A percentile compares a stretch with the other conserved stretches of the same genome.
Conservation (phyloP, 23 red algal species). For the Gracilaria domingensis region DNA sequence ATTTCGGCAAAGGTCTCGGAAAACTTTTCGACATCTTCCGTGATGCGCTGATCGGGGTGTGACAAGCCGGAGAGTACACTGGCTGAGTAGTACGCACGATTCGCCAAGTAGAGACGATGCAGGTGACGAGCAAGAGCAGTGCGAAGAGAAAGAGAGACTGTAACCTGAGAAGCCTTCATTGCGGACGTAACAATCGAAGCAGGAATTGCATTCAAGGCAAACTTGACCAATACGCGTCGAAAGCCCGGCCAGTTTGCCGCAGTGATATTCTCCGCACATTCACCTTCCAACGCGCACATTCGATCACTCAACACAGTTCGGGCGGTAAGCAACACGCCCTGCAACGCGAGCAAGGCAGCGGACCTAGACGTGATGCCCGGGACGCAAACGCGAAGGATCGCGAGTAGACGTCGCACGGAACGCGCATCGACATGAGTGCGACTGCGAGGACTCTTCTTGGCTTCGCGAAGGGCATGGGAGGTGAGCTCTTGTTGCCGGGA, state of each 20-base stretch:
- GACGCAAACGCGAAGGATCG: constrained; percentile 71
- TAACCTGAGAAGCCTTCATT: constrained; percentile 77
- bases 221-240: constrained; percentile 41
- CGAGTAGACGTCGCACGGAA: constrained; percentile 53
- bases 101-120: constrained; percentile 59
- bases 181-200: constrained; percentile 80
- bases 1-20: constrained; percentile 81
- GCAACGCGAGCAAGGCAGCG: constrained; percentile 52
- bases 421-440: constrained; percentile 60
- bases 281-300: constrained; percentile 71
- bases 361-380: constrained; percentile 54
- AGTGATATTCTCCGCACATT: constrained; percentile 75
- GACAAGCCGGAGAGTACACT: constrained; percentile 58
- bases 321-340: constrained; percentile 53
- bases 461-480: constrained; percentile 29
- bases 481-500: constrained; percentile 50
- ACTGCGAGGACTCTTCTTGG: neutral
- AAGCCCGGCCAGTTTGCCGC: constrained; percentile 74
- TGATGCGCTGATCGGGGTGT: constrained; percentile 84
- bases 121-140: constrained; percentile 57
- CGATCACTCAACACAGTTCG: constrained; percentile 69
- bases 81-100: constrained; percentile 83
- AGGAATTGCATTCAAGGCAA: constrained; percentile 71
- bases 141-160: constrained; percentile 69
- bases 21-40: constrained; percentile 88